These are phyloP conservation scores for Cynanchum wilfordii DNA, from an alignment of 257 asterid species.

Conservation along the genomic window DNA sequence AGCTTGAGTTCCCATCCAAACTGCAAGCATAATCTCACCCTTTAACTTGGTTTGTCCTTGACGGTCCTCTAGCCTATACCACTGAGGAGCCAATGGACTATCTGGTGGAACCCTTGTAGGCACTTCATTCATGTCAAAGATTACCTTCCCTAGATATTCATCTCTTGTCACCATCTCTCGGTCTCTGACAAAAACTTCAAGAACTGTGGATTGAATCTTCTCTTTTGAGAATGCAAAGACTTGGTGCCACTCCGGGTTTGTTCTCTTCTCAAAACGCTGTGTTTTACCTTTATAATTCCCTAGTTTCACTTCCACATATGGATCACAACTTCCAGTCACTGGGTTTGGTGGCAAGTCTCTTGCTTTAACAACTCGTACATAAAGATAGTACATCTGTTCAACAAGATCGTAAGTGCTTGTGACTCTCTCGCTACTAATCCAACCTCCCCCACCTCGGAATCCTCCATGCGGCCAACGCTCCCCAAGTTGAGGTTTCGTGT, in stretches of 20 bases:
- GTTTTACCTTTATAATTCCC: constrained; percentile 73
- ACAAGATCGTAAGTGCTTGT: constrained; percentile 79
- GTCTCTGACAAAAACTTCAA: constrained; percentile 56
- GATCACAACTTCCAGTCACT: constrained; percentile 63
- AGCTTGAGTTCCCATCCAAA: constrained; percentile 79
- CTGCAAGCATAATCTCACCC: constrained; percentile 73
- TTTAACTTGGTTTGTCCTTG: constrained; percentile 35
- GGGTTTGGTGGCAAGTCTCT: constrained; percentile 53
- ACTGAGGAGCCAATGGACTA: constrained; percentile 73
- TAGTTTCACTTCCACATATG: constrained; percentile 70
- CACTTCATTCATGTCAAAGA: constrained; percentile 66
- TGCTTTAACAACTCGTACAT: constrained; percentile 74
- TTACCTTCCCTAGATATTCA: constrained; percentile 52
- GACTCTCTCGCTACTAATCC: constrained; percentile 50
- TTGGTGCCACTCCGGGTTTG: constrained; percentile 54
- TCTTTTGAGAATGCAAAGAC: constrained; percentile 73
- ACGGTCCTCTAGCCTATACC: constrained; percentile 61
- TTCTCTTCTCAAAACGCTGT: constrained; percentile 51
- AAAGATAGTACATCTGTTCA: constrained; percentile 75
- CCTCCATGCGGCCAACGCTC: constrained; percentile 80
- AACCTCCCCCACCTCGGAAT: constrained; percentile 53
- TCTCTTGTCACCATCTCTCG: constrained; percentile 51
- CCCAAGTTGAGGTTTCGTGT: constrained; percentile 66
- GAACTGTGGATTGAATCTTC: constrained; percentile 52
- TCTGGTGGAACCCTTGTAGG: constrained; percentile 79